Evolutionary conservation across 1,139 yeast species (phyloP).

Genomic region (Pichia inconspicua): DNA sequence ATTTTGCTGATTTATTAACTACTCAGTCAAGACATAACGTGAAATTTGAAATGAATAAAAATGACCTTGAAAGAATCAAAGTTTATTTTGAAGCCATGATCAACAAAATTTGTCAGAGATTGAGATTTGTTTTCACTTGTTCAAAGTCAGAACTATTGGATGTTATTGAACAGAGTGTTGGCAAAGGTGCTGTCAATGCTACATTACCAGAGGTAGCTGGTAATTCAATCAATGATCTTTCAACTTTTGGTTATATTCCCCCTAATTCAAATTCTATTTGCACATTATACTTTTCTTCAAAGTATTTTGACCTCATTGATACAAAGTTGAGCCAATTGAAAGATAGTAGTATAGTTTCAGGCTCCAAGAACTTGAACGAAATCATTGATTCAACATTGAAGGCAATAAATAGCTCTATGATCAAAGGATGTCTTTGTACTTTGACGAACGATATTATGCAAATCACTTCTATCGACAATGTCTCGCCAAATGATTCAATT

Average conservation of each 20-base stretch:
- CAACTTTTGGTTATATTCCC: conserved; percentile 49
- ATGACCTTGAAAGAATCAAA: conserved; percentile 25
- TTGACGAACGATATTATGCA: conserved; percentile 21
- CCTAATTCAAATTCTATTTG: conserved; percentile 54
- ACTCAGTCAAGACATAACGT: conserved; percentile 8
- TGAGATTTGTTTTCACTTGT: conserved; percentile 33
- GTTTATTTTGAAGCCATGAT: conserved; percentile 32
- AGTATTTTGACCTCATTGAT: conserved; percentile 28
- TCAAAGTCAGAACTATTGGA: conserved; percentile 26
- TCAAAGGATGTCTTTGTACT: conserved; percentile 22
- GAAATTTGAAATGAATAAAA: conserved; percentile 1
- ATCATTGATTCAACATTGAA: conserved; percentile 16
- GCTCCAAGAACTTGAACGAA: conserved; percentile 32
- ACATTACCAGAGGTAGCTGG: conserved; percentile 11
- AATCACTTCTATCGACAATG: conserved; percentile 20
- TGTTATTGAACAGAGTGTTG: conserved; percentile 14
- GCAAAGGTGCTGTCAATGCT: conserved; percentile 11
- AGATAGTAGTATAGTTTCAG: conserved; percentile 18
- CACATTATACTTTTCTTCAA: conserved; percentile 36
- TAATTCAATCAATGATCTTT: conserved; percentile 18
- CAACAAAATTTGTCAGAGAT: conserved; percentile 29
- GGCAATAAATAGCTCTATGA: conserved; percentile 21
- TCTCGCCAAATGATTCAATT: conserved; percentile 20
- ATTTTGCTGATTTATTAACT: conserved; percentile 14
- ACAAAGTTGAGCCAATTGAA: conserved; percentile 21